phyloP scores from a whole-genome alignment of 1,284 basidiomycete species.

The Ceratobasidium sp. region DNA sequence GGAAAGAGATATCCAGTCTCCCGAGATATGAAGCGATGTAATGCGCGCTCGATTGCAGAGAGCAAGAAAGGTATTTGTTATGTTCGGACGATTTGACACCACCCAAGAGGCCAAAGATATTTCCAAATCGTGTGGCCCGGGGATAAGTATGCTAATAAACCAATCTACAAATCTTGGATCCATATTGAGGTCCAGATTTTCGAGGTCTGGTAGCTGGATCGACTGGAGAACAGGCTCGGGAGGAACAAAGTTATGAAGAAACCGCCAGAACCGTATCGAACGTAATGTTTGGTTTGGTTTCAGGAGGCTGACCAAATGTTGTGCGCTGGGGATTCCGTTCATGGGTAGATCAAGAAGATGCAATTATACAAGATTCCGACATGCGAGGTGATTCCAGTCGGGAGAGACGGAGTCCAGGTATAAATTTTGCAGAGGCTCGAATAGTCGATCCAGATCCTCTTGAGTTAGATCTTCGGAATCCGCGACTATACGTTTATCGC shows the following conservation, averaged over 20 bases:
- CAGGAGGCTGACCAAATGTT: neutral
- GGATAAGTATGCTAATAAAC: conserved; percentile 4
- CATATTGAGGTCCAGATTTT: neutral
- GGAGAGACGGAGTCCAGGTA: conserved; percentile 28
- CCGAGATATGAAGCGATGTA: conserved; percentile 5
- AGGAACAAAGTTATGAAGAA: neutral
- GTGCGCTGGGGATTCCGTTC: conserved; percentile 3
- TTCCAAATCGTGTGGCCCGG: neutral
- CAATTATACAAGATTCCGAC: conserved; percentile 31
- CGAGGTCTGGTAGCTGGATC: neutral
- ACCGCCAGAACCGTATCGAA: conserved; percentile 7
- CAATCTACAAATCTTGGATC: conserved; percentile 4
- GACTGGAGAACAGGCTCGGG: neutral
- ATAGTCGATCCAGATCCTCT: neutral
- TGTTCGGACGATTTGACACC: neutral
- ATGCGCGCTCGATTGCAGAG: conserved; percentile 12
- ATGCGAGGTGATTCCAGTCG: conserved; percentile 28
- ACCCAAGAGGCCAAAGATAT: neutral
- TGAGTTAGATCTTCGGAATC: neutral
- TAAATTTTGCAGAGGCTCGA: neutral
- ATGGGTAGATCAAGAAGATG: conserved; percentile 22
- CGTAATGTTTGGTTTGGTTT: neutral
- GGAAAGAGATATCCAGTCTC: neutral
- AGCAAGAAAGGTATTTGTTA: neutral
- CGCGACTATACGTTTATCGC: conserved; percentile 21